These are phyloP conservation scores for Conoideocrella luteorostrata DNA, from an alignment of 2,329 filamentous ascomycete species.

Conservation along the genomic window DNA sequence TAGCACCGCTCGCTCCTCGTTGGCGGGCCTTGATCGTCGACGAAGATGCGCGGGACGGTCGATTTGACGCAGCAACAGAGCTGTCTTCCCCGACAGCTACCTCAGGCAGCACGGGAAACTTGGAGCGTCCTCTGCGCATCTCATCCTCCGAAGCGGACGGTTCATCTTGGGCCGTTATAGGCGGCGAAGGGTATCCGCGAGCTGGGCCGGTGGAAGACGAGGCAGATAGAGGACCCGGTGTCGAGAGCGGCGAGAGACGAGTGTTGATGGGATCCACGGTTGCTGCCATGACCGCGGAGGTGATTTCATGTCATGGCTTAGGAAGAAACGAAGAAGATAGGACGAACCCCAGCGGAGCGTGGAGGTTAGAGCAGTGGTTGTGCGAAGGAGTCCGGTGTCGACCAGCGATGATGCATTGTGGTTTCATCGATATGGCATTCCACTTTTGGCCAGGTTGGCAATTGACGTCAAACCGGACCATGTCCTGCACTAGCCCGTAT, in stretches of 20 bases:
- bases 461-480: background rate
- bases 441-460: background rate
- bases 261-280: constrained; percentile 17
- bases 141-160: constrained; percentile 24
- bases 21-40: constrained; percentile 10
- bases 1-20: constrained; percentile 23
- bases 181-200: constrained; percentile 6
- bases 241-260: constrained; percentile 10
- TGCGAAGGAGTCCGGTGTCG: too few relatives aligned
- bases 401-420: too few relatives aligned
- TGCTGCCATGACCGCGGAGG: constrained; percentile 16
- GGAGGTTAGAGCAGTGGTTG: background rate
- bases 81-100: background rate
- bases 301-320: constrained; percentile 4
- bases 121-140: constrained; percentile 7
- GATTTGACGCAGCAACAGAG: background rate
- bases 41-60: background rate
- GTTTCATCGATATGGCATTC: background rate
- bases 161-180: constrained; percentile 23
- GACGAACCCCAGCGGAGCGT: background rate
- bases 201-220: background rate
- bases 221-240: constrained; percentile 3
- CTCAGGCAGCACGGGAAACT: background rate
- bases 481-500: too few relatives aligned
- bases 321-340: background rate